Evolutionary conservation across 129 eudicot species (phyloP), one percentile per base, ranked within the genome.

Genomic region (Apium graveolens): DNA sequence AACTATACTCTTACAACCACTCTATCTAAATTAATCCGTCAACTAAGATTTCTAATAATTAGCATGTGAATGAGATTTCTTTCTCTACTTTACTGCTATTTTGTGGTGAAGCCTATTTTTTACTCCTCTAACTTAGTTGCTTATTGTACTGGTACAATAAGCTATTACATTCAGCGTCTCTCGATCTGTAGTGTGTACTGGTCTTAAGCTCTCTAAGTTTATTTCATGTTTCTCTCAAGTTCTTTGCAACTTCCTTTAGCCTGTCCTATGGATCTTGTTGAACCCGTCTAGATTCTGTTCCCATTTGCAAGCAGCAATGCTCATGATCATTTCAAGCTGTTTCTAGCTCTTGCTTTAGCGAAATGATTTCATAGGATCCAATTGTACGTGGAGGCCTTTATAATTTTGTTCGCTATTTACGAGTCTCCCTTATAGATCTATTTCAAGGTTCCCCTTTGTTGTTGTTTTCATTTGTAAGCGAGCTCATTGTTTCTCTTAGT

Each of bases 121-220:
- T 63, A 29, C 3, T 24, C 13, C 9, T 24, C 2, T 0, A 55
- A 24, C 65, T 55, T 55, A 55, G 9, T 55, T 55, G 12, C 31
- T 55, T 9, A 7, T 55, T 55, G 29, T 55, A 55, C 31, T 24
- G 29, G 65, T 55, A 55, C 29, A 55, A 8, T 55, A 24, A 55
- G 29, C 24, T 55, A 55, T 55, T 31, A 20, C 31, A 55, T 55
- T 55, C 31, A 51, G 26, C 21, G 29, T 55, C 31, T 55, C 65
- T 55, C 29, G 26, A 7, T 24, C 29, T 55, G 12, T 55, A 55
- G 65, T 80, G 79, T 18, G 86, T 83, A 75, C 39, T 73, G 44
- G 82, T 81, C 86, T 91, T 92, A 31, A 91, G 87, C 49, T 90
- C 90, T 78, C 87, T 80, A 46, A 84, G 81, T 70, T 77, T 84